Conservation (phyloP, 2,329 filamentous ascomycete species). For the Fusarium incarnatum region DNA sequence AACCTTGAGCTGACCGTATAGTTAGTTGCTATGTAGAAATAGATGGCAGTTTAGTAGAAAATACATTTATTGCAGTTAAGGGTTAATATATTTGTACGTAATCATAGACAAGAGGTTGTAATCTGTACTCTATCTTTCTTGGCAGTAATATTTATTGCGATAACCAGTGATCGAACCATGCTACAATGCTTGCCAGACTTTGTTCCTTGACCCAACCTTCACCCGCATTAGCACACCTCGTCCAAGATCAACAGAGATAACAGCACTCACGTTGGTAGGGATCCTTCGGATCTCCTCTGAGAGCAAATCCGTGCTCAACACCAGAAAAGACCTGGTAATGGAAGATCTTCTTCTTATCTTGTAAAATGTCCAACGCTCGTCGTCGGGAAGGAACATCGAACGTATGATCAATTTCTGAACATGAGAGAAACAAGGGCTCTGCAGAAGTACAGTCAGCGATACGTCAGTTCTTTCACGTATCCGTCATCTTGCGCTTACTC, state of each 20-base stretch:
- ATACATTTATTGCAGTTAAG: no score
- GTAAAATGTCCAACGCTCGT: slow-evolving; percentile 5
- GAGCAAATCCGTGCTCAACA: slow-evolving; percentile 9
- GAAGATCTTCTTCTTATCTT: neutral
- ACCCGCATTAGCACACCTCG: neutral
- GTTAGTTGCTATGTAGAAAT: no score
- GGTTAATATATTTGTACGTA: no score
- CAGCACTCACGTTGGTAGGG: slow-evolving; percentile 3
- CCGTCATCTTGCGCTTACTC: neutral
- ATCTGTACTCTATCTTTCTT: no score
- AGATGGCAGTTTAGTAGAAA: no score
- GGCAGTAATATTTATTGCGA: neutral
- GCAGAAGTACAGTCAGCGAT: neutral
- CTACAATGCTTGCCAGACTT: slow-evolving; percentile 2
- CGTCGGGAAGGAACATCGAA: slow-evolving; percentile 11
- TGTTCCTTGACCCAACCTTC: slow-evolving; percentile 11
- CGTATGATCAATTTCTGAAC: slow-evolving; percentile 10
- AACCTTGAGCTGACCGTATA: no score
- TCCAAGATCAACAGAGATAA: no score
- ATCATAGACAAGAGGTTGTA: no score
- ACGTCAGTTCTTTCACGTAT: no score
- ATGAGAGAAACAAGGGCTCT: slow-evolving; percentile 10
- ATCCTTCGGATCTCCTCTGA: neutral
- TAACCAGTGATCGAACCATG: slow-evolving; percentile 15
- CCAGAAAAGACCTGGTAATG: slow-evolving; percentile 10